phyloP scores from a whole-genome alignment of 768 basidiomycete species.

The Boletus coccyginus region DNA sequence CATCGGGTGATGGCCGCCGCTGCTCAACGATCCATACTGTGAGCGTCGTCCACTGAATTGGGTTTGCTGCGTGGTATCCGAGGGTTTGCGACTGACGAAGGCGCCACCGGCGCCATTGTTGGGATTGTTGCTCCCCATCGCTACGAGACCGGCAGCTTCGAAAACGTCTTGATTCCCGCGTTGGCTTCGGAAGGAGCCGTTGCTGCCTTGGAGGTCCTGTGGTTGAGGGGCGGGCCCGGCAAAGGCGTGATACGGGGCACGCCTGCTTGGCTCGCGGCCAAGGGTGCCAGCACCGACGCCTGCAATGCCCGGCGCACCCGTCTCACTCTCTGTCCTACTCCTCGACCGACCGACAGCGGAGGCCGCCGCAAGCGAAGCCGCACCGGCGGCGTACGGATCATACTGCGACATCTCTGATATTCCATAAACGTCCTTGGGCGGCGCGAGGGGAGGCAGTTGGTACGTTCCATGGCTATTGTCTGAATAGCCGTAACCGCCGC shows the following conservation, averaged over 20 bases:
- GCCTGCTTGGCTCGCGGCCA: conserved; percentile 27
- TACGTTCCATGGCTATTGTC: conserved; percentile 58
- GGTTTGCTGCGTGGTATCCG: conserved; percentile 26
- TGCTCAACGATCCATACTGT: conserved; percentile 19
- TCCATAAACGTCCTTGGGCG: conserved; percentile 42
- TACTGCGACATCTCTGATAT: conserved; percentile 48
- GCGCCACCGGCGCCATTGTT: conserved; percentile 1
- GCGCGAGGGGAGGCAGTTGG: conserved; percentile 43
- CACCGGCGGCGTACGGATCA: conserved; percentile 34
- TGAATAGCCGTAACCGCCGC: conserved; percentile 39
- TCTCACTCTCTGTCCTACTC: conserved; percentile 29
- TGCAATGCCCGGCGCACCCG: conserved; percentile 40
- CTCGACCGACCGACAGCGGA: conserved; percentile 22
- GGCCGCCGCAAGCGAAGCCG: conserved; percentile 16
- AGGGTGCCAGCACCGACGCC: conserved; percentile 34
- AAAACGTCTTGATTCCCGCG: conserved; percentile 28
- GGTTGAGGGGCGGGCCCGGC: conserved; percentile 30
- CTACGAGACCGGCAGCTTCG: conserved; percentile 26
- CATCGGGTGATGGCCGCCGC: conserved; percentile 11
- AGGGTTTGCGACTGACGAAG: conserved; percentile 23
- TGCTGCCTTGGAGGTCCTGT: conserved; percentile 12
- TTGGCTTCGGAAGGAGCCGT: conserved; percentile 16
- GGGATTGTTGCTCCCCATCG: neutral
- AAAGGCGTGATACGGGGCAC: conserved; percentile 39
- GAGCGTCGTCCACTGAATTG: conserved; percentile 21